Conservation (phyloP, 2,329 filamentous ascomycete genomes). For the Colletotrichum euphorbiae region DNA sequence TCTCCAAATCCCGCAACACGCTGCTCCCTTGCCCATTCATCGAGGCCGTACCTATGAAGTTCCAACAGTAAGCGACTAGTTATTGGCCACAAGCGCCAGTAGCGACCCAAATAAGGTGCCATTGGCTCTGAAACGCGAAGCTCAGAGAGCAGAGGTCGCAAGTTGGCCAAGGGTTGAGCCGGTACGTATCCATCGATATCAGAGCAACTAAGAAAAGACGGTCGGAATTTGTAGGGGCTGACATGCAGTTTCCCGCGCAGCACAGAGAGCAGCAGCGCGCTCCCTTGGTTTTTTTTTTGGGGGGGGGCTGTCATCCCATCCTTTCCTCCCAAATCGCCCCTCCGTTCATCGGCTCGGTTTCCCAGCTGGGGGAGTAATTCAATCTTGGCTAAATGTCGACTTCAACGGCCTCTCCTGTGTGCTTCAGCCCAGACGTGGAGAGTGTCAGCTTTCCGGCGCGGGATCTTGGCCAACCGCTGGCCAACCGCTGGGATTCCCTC, state of each 20-base stretch:
- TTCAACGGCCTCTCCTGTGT: slow-evolving; percentile 17
- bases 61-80: neutral
- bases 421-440: slow-evolving; percentile 33
- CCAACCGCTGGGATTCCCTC: slow-evolving; percentile 21
- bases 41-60: neutral
- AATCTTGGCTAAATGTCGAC: neutral
- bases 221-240: slow-evolving; percentile 14
- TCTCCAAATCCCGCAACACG: neutral
- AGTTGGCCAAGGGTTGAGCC: slow-evolving; percentile 19
- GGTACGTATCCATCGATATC: slow-evolving; percentile 25
- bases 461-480: slow-evolving; percentile 12
- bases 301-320: slow-evolving; percentile 31
- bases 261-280: neutral
- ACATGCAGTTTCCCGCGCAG: slow-evolving; percentile 13
- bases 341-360: slow-evolving; percentile 23
- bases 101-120: slow-evolving; percentile 15
- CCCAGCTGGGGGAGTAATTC: slow-evolving; percentile 2
- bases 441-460: slow-evolving; percentile 14
- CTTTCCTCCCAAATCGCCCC: slow-evolving; percentile 3
- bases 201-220: slow-evolving; percentile 32
- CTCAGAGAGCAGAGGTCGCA: slow-evolving; percentile 16
- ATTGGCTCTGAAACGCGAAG: slow-evolving; percentile 30
- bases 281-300: neutral
- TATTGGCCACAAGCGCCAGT: neutral
- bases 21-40: neutral